Percentiles rank a stretch among this genome's conserved stretches.
phyloP scores from a whole-genome alignment of 768 basidiomycete species.

The Termitomyces sp. region DNA sequence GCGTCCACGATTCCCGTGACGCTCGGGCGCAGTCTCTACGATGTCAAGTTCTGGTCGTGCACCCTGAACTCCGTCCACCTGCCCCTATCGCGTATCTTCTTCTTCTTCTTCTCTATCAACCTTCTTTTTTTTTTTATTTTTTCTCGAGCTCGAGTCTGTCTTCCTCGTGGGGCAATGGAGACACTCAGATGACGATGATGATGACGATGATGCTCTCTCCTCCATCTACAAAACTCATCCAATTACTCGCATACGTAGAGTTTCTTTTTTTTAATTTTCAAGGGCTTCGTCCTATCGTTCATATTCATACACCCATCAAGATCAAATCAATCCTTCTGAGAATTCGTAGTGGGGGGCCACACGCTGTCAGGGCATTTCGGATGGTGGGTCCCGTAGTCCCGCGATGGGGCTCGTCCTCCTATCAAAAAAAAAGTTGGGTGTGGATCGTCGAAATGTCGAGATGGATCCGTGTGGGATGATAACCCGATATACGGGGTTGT shows the following conservation, averaged over 20 bases:
- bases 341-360: not conserved
- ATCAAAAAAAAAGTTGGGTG: not conserved
- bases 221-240: too few species aligned
- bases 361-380: not conserved
- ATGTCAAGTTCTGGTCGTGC: not conserved
- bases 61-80: not conserved
- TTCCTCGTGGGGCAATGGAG: not conserved
- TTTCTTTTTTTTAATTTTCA: not conserved
- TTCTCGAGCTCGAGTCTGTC: too few species aligned
- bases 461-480: too few species aligned
- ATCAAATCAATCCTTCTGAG: not conserved
- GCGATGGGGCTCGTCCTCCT: not conserved
- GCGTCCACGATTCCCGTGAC: not conserved
- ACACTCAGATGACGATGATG: too few species aligned
- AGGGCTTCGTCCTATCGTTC: not conserved
- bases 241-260: too few species aligned
- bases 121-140: not conserved
- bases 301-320: not conserved
- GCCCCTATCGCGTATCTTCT: not conserved
- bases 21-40: not conserved
- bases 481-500: too few species aligned
- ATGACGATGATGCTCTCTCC: too few species aligned
- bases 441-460: not conserved
- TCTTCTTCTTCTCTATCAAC: not conserved
- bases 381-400: not conserved